Base-by-base conservation (phyloP, 306 rosid species). In the Citrullus mucosospermus region DNA sequence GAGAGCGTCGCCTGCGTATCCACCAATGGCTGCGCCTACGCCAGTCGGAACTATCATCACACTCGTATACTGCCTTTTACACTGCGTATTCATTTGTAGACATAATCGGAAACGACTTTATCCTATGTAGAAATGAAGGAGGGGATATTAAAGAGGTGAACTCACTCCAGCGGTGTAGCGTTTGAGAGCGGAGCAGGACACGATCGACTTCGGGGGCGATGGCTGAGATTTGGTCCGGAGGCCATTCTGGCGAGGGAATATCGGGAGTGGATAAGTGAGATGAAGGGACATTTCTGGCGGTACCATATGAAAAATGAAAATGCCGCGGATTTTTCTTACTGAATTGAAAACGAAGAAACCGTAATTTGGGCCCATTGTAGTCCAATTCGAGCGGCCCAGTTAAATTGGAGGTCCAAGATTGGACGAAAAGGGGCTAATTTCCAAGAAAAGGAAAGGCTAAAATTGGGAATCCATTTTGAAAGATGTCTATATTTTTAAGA, bases 31-130 rank as follows among this genome's bases (percentile, higher is more conserved):
- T 32, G 98, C 98, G 58, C 94, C 94, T 44, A 88, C 67, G 2
- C 98, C 97, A 20, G 97, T 91, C 0, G 96, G 97, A 57, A 88
- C 90, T 81, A 90, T 92, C 97, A 91, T 88, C 20, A 93, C 93
- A 79, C 89, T 90, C 46, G 97, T 93, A 83, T 93, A 91, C 34
- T 93, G 86, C 83, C 93, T 87, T 87, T 84, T 85, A 17, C 83
- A 84, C 90, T 87, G 86, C 86, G 79, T 28, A 39, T 56, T 79
- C 82, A 78, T 75, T 46, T 22, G 8, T 2, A 71, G 34, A 46
- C 18, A 66, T 7, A 68, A 20, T 68, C 55, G 32, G 2, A 41
- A 9, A n/a, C n/a, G 16, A 65, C 63, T 38, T 48, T 14, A 30
- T 54, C 9, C 30, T 1, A 53, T 74, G 76, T 17, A 13, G 56